phyloP scores from a whole-genome alignment of 2,329 filamentous ascomycete genomes.

The Colletotrichum somersetense region DNA sequence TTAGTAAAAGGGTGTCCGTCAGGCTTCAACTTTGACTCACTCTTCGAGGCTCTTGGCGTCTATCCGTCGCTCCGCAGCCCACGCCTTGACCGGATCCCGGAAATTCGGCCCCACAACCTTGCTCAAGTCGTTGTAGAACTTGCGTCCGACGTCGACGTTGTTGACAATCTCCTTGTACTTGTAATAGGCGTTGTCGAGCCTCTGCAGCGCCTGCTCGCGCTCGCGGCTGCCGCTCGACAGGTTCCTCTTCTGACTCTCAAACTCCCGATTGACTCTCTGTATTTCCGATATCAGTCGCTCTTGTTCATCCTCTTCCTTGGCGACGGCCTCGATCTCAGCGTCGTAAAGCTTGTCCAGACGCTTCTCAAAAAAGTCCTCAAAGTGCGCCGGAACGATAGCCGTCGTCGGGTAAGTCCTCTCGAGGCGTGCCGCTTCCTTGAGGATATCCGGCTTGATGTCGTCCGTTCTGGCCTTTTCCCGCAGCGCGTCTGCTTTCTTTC shows the following conservation, averaged over 20 bases:
- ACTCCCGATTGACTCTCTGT: constrained; percentile 81
- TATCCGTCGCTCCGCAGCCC: constrained; percentile 82
- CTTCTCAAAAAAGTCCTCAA: constrained; percentile 90
- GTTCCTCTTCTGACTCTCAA: constrained; percentile 77
- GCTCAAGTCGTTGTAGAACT: constrained; percentile 96
- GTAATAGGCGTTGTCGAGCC: constrained; percentile 89
- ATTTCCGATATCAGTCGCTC: constrained; percentile 77
- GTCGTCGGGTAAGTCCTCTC: constrained; percentile 90
- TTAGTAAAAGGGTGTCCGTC: constrained; percentile 10
- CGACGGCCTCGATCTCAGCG: constrained; percentile 77
- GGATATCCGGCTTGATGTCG: constrained; percentile 87
- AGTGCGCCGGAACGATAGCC: constrained; percentile 86
- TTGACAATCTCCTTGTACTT: constrained; percentile 97
- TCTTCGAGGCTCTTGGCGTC: constrained; percentile 85
- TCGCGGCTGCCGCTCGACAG: constrained; percentile 76
- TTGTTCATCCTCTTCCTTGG: constrained; percentile 82
- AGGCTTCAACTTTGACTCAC: constrained; percentile 60
- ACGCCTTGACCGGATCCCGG: constrained; percentile 80
- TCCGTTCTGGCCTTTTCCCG: constrained; percentile 85
- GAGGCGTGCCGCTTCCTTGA: constrained; percentile 84
- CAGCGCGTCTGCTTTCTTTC: constrained; percentile 82
- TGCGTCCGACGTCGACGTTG: constrained; percentile 90
- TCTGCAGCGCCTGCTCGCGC: constrained; percentile 87
- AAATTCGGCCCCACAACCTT: constrained; percentile 86
- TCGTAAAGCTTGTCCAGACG: constrained; percentile 84